A percentile compares a stretch with the other conserved stretches of the same genome.
These are phyloP conservation scores for Vitis riparia DNA, from an alignment of 164 flowering plant genomes.

Conservation along the genomic window DNA sequence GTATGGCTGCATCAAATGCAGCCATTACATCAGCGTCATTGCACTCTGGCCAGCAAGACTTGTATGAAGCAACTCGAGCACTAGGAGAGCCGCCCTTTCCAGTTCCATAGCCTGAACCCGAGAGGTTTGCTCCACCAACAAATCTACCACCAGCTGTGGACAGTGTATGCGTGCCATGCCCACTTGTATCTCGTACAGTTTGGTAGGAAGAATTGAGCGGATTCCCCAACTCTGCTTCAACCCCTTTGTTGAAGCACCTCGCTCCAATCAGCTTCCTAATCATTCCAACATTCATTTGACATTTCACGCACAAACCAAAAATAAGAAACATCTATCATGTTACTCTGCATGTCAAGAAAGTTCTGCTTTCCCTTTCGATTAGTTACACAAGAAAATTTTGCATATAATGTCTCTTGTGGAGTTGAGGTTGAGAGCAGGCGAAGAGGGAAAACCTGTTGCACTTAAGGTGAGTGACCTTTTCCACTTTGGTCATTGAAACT, in stretches of 20 bases:
- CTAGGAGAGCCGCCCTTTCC: constrained; percentile 22
- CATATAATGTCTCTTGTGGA: too few species aligned
- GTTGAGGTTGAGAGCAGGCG: too few species aligned
- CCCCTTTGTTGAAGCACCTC: not conserved
- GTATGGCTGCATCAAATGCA: constrained; percentile 23
- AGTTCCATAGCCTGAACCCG: constrained; percentile 12
- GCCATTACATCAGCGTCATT: constrained; percentile 18
- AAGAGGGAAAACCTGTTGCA: too few species aligned
- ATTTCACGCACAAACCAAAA: too few species aligned
- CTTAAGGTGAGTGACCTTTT: not conserved
- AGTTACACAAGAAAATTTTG: too few species aligned
- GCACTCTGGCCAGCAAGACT: constrained; percentile 26
- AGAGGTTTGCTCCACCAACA: constrained; percentile 9
- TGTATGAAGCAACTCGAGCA: constrained; percentile 27
- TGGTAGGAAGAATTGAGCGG: not conserved
- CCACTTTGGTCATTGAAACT: not conserved
- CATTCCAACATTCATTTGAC: too few species aligned
- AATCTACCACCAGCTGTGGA: too few species aligned
- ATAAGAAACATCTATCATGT: too few species aligned
- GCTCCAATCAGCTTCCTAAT: too few species aligned
- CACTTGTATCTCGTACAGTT: not conserved
- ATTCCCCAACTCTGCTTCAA: not conserved
- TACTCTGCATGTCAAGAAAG: too few species aligned
- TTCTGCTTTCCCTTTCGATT: too few species aligned
- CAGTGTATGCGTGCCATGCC: too few species aligned